phyloP scores from a whole-genome alignment of 306 rosid genomes.

The Cucumis sativus region Cucumber_9930_V3 NC_026660.2:15049001-15049500 shows the following conservation, averaged over 20 bases:
- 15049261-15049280: slow-evolving; percentile 15
- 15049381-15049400: background rate
- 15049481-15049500: background rate
- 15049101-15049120: background rate
- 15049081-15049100: slow-evolving; percentile 27
- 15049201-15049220: slow-evolving; percentile 93
- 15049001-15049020: slow-evolving; percentile 82
- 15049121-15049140: background rate
- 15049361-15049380: background rate
- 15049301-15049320: background rate
- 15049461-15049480: background rate
- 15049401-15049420: background rate
- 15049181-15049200: slow-evolving; percentile 91
- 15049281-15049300: background rate
- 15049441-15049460: background rate
- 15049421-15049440: background rate
- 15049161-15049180: slow-evolving; percentile 97
- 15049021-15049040: slow-evolving; percentile 83
- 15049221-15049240: slow-evolving; percentile 98
- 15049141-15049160: slow-evolving; percentile 22
- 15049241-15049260: slow-evolving; percentile 93
- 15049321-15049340: background rate
- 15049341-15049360: background rate
- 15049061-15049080: slow-evolving; percentile 98
- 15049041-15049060: slow-evolving; percentile 93